Percentiles rank a stretch among this genome's conserved stretches.
Conservation (phyloP, 2,329 filamentous ascomycete species). For the Pseudonectria foliicola region DNA sequence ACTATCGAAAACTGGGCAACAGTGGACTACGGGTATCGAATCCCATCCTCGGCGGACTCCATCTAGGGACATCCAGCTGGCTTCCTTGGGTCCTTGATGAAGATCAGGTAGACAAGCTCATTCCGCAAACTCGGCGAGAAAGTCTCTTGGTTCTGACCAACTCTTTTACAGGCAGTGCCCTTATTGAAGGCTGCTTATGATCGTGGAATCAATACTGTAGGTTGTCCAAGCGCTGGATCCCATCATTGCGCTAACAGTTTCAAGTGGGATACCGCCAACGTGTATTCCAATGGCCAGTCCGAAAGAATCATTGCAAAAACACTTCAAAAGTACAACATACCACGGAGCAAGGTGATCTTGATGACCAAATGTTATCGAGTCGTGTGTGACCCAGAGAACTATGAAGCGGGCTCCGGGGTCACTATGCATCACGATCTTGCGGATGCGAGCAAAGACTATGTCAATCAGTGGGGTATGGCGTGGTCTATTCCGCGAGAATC, state of each 20-base stretch:
- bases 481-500: too few relatives aligned
- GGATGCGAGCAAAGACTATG: constrained; percentile 20
- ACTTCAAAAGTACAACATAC: constrained; percentile 49
- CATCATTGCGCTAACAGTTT: neutral
- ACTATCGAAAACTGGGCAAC: constrained; percentile 5
- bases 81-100: constrained; percentile 8
- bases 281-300: constrained; percentile 48
- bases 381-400: constrained; percentile 34
- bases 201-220: constrained; percentile 14
- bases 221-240: too few relatives aligned
- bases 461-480: constrained; percentile 32
- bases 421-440: constrained; percentile 6
- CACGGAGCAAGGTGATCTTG: constrained; percentile 48
- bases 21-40: constrained; percentile 7
- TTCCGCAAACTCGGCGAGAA: too few relatives aligned
- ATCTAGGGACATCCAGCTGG: constrained; percentile 6
- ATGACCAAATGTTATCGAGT: constrained; percentile 48
- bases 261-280: constrained; percentile 38
- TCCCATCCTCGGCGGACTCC: constrained; percentile 7
- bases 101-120: constrained; percentile 6
- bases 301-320: constrained; percentile 50
- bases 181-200: constrained; percentile 14
- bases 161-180: constrained; percentile 5
- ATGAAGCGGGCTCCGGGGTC: constrained; percentile 4
- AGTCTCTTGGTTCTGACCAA: constrained; percentile 3